Percentiles rank a stretch among this genome's conserved stretches.
Evolutionary conservation across 805 yeast species (phyloP).

Genomic region (Metschnikowia koreensis): DNA sequence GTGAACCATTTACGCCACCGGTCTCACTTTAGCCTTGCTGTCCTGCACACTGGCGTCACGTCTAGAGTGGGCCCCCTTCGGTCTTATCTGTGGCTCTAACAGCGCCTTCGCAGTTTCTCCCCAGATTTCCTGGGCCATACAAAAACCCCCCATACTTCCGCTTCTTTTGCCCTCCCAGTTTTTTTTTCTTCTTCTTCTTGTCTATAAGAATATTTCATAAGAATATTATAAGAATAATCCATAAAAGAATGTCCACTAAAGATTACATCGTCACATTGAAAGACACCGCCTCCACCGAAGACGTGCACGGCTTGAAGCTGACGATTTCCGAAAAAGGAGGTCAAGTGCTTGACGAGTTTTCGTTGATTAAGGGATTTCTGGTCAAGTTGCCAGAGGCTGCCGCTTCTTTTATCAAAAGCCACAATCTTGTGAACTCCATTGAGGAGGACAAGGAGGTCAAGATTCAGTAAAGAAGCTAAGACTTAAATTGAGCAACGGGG

Average conservation of each 20-base stretch:
- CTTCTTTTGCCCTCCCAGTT: neutral
- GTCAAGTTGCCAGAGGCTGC: constrained; percentile 58
- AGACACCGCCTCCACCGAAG: constrained; percentile 42
- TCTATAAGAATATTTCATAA: neutral
- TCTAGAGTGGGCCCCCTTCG: neutral
- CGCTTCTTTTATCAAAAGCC: constrained; percentile 43
- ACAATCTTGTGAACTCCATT: constrained; percentile 53
- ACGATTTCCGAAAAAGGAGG: constrained; percentile 56
- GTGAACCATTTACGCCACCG: neutral
- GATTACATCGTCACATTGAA: constrained; percentile 46
- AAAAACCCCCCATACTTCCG: neutral
- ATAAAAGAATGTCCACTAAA: constrained; percentile 18
- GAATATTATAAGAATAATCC: neutral
- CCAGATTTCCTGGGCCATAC: neutral
- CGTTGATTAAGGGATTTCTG: constrained; percentile 65
- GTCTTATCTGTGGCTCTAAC: constrained; percentile 1
- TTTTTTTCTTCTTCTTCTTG: neutral
- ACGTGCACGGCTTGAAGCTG: constrained; percentile 44
- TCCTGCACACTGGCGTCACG: constrained; percentile 4
- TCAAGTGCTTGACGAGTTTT: constrained; percentile 56
- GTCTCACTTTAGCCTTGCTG: constrained; percentile 3
- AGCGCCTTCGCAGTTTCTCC: neutral
- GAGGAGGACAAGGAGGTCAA: constrained; percentile 71
- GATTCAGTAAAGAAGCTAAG: constrained; percentile 27
- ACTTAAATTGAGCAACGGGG: neutral